Conservation (phyloP, 768 basidiomycete genomes). For the Pisolithus marmoratus region DNA sequence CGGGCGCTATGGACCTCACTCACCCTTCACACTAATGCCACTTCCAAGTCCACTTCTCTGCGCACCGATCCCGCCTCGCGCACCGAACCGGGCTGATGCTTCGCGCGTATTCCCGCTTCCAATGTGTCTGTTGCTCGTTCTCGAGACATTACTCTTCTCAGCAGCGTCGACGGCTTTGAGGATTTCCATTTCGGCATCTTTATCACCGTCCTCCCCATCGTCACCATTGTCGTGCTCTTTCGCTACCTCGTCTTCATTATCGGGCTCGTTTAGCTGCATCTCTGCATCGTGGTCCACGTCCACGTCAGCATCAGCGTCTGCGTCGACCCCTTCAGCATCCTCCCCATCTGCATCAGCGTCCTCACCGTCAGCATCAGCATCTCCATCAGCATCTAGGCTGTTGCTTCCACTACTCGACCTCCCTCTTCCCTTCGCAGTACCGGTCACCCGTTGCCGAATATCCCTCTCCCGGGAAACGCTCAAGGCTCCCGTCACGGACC, state of each 20-base stretch:
- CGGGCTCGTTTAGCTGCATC: constrained; percentile 1
- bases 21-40: neutral
- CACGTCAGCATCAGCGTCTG: constrained; percentile 3
- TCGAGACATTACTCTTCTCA: constrained; percentile 34
- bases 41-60: neutral
- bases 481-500: no score
- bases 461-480: neutral
- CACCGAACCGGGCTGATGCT: neutral
- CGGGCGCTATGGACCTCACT: neutral
- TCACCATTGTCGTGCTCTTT: constrained; percentile 7
- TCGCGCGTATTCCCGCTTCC: constrained; percentile 1
- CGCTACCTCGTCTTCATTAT: constrained; percentile 6
- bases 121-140: constrained; percentile 22
- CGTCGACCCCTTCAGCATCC: constrained; percentile 37
- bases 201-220: constrained; percentile 16
- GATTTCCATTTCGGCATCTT: constrained; percentile 41
- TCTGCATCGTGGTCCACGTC: neutral
- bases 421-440: neutral
- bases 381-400: constrained; percentile 32
- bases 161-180: constrained; percentile 49
- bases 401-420: constrained; percentile 8
- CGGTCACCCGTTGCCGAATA: neutral
- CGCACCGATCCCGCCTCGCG: neutral
- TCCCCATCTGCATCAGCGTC: constrained; percentile 30
- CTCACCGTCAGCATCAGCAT: constrained; percentile 25